A percentile compares a stretch with the other conserved stretches of the same genome.
Evolutionary conservation across 371 early-diverging fungal species (phyloP).

Genomic region (Smittium culicis): DNA sequence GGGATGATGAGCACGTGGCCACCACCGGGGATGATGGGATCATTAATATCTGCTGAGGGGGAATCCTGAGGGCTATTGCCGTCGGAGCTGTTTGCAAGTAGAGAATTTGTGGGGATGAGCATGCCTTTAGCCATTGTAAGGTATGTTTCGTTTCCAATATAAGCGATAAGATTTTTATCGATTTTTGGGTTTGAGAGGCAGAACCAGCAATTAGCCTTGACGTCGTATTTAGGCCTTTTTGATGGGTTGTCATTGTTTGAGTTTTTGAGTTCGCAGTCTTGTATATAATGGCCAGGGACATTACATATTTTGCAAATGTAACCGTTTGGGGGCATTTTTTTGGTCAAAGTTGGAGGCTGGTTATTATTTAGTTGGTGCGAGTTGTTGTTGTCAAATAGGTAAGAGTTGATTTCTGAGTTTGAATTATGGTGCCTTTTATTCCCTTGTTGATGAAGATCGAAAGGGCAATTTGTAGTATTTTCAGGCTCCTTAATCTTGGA

Average conservation of each 20-base stretch:
- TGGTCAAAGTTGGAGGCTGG: slow-evolving; percentile 2
- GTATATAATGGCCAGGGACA: slow-evolving; percentile 46
- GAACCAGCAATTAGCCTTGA: slow-evolving; percentile 42
- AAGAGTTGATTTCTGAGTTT: too few species aligned
- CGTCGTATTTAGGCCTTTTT: slow-evolving; percentile 13
- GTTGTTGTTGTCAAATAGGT: too few species aligned
- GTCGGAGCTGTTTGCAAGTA: not conserved
- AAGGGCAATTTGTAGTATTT: slow-evolving; percentile 51
- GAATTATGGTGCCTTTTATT: too few species aligned
- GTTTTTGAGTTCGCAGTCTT: slow-evolving; percentile 42
- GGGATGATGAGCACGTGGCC: slow-evolving; percentile 47
- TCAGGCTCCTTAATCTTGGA: slow-evolving; percentile 26
- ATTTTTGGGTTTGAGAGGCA: slow-evolving; percentile 48
- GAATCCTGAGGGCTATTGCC: not conserved
- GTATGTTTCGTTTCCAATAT: slow-evolving; percentile 40
- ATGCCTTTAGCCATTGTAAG: slow-evolving; percentile 46
- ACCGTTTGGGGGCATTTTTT: slow-evolving; percentile 25
- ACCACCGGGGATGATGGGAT: slow-evolving; percentile 26
- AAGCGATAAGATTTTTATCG: slow-evolving; percentile 43
- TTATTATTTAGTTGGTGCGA: too few species aligned
- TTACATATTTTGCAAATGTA: slow-evolving; percentile 43
- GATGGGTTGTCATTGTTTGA: not conserved
- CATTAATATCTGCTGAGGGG: not conserved
- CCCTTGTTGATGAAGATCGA: too few species aligned
- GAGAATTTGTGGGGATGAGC: slow-evolving; percentile 21